phyloP scores from a whole-genome alignment of 352 stramenopile species.

The Phytophthora fragariaefolia region DNA sequence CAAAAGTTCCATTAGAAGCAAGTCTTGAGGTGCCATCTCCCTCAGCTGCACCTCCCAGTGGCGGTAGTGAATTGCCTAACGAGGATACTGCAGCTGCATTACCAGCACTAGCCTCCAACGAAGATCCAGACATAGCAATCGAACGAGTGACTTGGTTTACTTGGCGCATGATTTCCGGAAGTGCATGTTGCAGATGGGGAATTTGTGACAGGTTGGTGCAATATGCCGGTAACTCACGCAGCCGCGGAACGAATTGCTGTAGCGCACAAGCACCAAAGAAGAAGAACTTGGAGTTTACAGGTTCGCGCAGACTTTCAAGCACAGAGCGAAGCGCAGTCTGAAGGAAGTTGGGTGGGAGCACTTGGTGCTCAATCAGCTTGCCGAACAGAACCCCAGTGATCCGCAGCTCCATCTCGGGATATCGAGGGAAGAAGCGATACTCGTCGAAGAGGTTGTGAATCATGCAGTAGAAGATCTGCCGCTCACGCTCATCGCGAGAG shows the following conservation, averaged over 20 bases:
- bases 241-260: slow-evolving; percentile 97
- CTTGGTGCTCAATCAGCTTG: slow-evolving; percentile 98
- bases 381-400: slow-evolving; percentile 99
- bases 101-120: slow-evolving; percentile 35
- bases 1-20: slow-evolving; percentile 31
- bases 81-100: slow-evolving; percentile 26
- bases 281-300: slow-evolving; percentile 98
- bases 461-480: slow-evolving; percentile 99
- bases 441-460: slow-evolving; percentile 99
- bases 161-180: slow-evolving; percentile 92
- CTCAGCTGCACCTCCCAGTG: slow-evolving; percentile 23
- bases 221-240: slow-evolving; percentile 98
- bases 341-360: slow-evolving; percentile 97
- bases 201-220: slow-evolving; percentile 99
- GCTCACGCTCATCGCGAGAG: slow-evolving; percentile 95
- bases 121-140: slow-evolving; percentile 50
- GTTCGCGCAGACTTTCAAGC: slow-evolving; percentile 96
- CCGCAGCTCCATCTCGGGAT: slow-evolving; percentile 98
- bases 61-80: slow-evolving; percentile 29
- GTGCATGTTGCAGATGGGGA: slow-evolving; percentile 94
- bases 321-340: slow-evolving; percentile 98
- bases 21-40: slow-evolving; percentile 34
- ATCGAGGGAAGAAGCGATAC: slow-evolving; percentile 99
- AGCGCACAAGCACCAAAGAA: slow-evolving; percentile 98
- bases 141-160: slow-evolving; percentile 84